Evolutionary conservation across 345 rosid genomes (phyloP), one percentile per base, ranked within the genome.

Genomic region (Reutealis trisperma): DNA sequence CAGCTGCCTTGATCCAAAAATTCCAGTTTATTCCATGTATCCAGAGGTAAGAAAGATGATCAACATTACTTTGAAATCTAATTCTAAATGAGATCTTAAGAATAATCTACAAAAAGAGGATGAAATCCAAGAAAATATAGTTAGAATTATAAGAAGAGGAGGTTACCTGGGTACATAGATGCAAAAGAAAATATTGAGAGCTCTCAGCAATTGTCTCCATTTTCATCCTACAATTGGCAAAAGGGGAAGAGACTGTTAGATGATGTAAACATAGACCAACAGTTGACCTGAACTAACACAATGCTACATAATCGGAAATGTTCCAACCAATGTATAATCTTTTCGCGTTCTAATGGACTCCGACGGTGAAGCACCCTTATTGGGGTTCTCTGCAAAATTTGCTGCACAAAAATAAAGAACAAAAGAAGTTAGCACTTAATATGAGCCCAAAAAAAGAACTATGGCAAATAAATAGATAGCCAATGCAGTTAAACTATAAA

Each of bases 311-410:
- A 70, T 63, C 27, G 49, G 54, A 77, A 66, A 84, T 79, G 52
- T 49, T 41, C 85, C 52, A 77, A 95, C 98, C 97, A 95, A 68
- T 95, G 96, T 73, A 95, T 90, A 49, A 81, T 84, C 84, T 89
- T 95, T 78, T 85, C 89, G 11, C 99, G 98, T 47, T 89, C 96
- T 80, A 95, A 71, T 59, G 97, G 98, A 88, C 99, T 95, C 64
- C 99, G 89, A 59, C 97, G 96, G 78, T 93, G 99, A 77, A 95
- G 99, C 84, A 95, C 99, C 79, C 99, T 88, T 62, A 95, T 45
- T 52, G 99, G 99, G 30, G 98, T 95, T 83, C 86, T 87, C 85
- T 95, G 99, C 86, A 88, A 77, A 79, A 95, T 77, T 85, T 86
- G 73, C 98, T 94, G 87, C 78, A 78, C 5, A 49, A 75, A 70